Base-by-base conservation (phyloP, 257 asterid genomes). In the Solanum peruvianum region DNA sequence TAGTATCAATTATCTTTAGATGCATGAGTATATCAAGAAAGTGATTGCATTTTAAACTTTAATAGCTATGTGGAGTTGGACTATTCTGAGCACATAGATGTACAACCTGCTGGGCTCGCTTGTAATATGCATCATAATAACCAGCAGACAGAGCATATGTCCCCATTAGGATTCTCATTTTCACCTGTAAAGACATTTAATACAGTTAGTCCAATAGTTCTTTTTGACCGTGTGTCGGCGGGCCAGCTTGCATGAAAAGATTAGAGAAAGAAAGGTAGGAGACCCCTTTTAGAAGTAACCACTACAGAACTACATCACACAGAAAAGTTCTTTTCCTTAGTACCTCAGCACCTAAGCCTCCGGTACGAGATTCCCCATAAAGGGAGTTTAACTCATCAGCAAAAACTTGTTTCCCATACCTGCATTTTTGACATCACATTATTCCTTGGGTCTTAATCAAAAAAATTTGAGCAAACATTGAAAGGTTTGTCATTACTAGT, bases 61-160 rank as follows among this genome's bases (percentile, higher is more conserved):
- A 13, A 78, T 78, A 27, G 37, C 84, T 44, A 76, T 42, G 41
- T 15, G 39, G 62, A 77, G 25, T 77, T 42, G 83, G n/a, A 77
- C 41, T 6, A 81, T 81, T 81, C 85, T 81, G 4, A 31, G 85
- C 18, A 18, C 64, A 39, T 77, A 29, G 60, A 66, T 86, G n/a
- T 20, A 66, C 62, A 82, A 97, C 99, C 99, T 97, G 99, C 87
- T 94, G 98, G 35, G 99, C 99, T 67, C 97, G 95, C 92, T 97
- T 97, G 96, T 97, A 97, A 91, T 91, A 96, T 70, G 98, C 99
- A 92, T 97, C 99, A 90, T 96, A 97, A 89, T 97, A 97, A 87
- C 99, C 99, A 92, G 99, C 98, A 25, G 99, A 97, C 86, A 97
- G 98, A 60, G 98, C 99, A 91, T 97, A 97, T 85, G 99, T 95